These are phyloP conservation scores for Phytophthora uliginosa DNA, from an alignment of 352 stramenopile genomes.

Conservation along the genomic window DNA sequence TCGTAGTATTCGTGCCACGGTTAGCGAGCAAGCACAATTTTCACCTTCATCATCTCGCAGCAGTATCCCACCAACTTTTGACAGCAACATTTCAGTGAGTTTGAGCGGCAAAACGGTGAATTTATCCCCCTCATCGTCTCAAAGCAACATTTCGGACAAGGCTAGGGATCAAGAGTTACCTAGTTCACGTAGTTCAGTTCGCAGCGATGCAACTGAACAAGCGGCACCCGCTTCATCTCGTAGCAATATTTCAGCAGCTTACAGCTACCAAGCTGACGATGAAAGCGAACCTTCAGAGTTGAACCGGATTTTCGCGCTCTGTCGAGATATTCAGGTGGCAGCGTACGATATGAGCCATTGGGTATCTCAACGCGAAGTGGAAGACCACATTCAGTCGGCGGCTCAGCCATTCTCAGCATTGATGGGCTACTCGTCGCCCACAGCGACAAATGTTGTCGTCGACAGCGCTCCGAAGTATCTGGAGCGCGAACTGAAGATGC, in stretches of 20 bases:
- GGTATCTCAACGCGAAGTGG: conserved; percentile 38
- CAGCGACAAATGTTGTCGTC: background rate
- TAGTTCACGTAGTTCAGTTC: background rate
- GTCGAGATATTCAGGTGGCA: conserved; percentile 60
- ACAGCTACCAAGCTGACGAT: conserved; percentile 11
- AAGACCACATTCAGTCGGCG: conserved; percentile 31
- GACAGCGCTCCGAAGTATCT: conserved; percentile 45
- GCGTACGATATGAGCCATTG: conserved; percentile 57
- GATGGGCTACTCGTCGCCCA: conserved; percentile 18
- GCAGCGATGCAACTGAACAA: background rate
- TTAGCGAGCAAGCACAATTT: background rate
- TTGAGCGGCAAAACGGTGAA: background rate
- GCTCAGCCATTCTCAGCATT: conserved; percentile 17
- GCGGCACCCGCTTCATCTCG: background rate
- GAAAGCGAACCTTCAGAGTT: conserved; percentile 25
- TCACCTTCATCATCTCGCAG: background rate
- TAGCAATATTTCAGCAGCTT: conserved; percentile 7
- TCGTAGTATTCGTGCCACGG: background rate
- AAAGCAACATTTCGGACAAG: background rate
- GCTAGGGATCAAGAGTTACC: too few species aligned
- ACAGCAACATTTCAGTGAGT: background rate
- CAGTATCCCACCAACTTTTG: background rate
- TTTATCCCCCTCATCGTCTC: background rate
- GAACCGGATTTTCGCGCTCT: conserved; percentile 53
- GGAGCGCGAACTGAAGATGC: conserved; percentile 75